phyloP scores from a whole-genome alignment of 805 yeast species.

The Vanderwaltozyma tropicalis region DNA sequence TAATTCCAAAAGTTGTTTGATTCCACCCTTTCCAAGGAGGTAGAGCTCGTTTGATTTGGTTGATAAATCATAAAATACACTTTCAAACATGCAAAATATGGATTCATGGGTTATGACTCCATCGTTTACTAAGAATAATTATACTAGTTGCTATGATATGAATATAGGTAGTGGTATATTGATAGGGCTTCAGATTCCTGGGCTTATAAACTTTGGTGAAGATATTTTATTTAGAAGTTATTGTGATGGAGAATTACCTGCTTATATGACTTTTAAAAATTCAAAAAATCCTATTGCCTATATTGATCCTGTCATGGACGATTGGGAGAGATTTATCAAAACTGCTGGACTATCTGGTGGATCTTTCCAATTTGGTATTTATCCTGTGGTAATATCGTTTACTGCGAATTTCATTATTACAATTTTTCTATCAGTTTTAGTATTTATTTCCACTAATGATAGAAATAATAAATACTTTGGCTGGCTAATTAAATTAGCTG shows the following conservation, averaged over 20 bases:
- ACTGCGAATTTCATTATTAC: slow-evolving; percentile 58
- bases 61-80: too few species aligned
- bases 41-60: too few species aligned
- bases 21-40: too few species aligned
- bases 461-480: slow-evolving; percentile 41
- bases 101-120: neutral
- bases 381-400: slow-evolving; percentile 51
- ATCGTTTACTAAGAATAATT: neutral
- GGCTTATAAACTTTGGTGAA: slow-evolving; percentile 9
- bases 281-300: slow-evolving; percentile 32
- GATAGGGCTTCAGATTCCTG: slow-evolving; percentile 12
- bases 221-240: slow-evolving; percentile 22
- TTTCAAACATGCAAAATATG: neutral
- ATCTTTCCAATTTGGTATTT: slow-evolving; percentile 44
- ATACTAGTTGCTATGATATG: slow-evolving; percentile 24
- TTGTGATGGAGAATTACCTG: slow-evolving; percentile 29
- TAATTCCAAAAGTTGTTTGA: too few species aligned
- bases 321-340: slow-evolving; percentile 40
- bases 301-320: slow-evolving; percentile 26
- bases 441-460: slow-evolving; percentile 54
- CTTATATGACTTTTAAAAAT: slow-evolving; percentile 27
- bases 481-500: slow-evolving; percentile 29
- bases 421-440: slow-evolving; percentile 50
- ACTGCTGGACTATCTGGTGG: slow-evolving; percentile 29
- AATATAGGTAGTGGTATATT: slow-evolving; percentile 28